Conservation (phyloP, 768 basidiomycete genomes). For the Gyrodon lividus region DNA sequence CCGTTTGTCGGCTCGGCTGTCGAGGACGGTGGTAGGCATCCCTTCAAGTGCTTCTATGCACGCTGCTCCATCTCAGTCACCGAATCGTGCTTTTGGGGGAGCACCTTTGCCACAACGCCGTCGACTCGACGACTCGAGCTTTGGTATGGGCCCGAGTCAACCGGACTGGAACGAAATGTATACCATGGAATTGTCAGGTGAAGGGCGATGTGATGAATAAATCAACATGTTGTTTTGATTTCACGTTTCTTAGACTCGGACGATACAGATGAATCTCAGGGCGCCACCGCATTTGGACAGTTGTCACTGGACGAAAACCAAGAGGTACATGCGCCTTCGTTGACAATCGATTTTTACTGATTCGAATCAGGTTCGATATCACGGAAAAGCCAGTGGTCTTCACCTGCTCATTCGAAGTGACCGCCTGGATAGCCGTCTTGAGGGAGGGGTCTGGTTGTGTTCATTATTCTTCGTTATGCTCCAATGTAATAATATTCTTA, state of each 20-base stretch:
- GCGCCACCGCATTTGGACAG: slow-evolving; percentile 62
- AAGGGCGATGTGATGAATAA: background rate
- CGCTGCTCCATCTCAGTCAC: slow-evolving; percentile 8
- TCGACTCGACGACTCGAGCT: slow-evolving; percentile 35
- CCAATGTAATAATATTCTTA: slow-evolving; percentile 14
- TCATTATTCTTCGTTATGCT: slow-evolving; percentile 13
- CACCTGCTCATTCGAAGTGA: slow-evolving; percentile 68
- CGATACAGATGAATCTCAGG: slow-evolving; percentile 40
- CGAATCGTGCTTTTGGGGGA: slow-evolving; percentile 29
- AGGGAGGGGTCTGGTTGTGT: slow-evolving; percentile 65
- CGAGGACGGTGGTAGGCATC: slow-evolving; percentile 24
- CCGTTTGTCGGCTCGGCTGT: slow-evolving; percentile 56
- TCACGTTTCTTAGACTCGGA: slow-evolving; percentile 27
- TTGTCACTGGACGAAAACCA: slow-evolving; percentile 75
- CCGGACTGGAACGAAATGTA: slow-evolving; percentile 63
- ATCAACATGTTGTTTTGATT: slow-evolving; percentile 18
- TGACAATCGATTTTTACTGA: slow-evolving; percentile 12
- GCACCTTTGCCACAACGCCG: slow-evolving; percentile 46
- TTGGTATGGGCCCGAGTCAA: slow-evolving; percentile 15
- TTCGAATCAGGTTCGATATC: slow-evolving; percentile 70
- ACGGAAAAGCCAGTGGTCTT: slow-evolving; percentile 74
- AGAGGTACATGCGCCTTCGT: slow-evolving; percentile 45
- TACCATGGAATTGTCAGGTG: slow-evolving; percentile 49
- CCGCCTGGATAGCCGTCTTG: slow-evolving; percentile 64
- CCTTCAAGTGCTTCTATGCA: slow-evolving; percentile 7